Percentiles rank a stretch among this genome's conserved stretches.
These are phyloP conservation scores for Hyphodiscus hymeniophilus DNA, from an alignment of 495 filamentous ascomycete species.

Conservation along the genomic window DNA sequence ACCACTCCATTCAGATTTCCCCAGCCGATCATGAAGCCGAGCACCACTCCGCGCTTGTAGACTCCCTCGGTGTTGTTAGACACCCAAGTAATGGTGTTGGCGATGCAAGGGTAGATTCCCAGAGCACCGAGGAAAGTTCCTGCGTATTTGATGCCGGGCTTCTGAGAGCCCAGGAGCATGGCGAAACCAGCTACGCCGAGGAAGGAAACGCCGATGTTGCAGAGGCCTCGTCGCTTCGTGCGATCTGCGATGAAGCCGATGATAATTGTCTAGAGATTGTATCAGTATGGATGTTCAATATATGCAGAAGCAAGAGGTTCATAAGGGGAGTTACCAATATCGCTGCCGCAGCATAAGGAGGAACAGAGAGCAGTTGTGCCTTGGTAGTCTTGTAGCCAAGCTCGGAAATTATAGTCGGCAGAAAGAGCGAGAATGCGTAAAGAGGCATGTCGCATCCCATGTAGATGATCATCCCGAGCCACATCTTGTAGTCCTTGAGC, in stretches of 20 bases:
- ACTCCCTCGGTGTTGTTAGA: slow-evolving; percentile 88
- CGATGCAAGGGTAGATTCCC: slow-evolving; percentile 85
- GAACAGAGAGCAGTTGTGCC: slow-evolving; percentile 78
- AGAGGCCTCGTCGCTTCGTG: slow-evolving; percentile 67
- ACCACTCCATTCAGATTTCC: slow-evolving; percentile 89
- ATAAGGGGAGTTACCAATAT: slow-evolving; percentile 40
- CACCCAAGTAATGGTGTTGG: slow-evolving; percentile 88
- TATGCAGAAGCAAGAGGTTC: too few species aligned
- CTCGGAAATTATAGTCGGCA: slow-evolving; percentile 74
- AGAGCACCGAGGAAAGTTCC: slow-evolving; percentile 79
- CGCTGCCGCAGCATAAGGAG: slow-evolving; percentile 80
- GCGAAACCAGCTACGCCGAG: slow-evolving; percentile 71
- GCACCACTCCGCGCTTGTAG: slow-evolving; percentile 81
- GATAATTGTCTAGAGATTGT: slow-evolving; percentile 45
- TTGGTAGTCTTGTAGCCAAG: slow-evolving; percentile 63
- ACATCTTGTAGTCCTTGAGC: slow-evolving; percentile 85
- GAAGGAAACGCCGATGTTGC: slow-evolving; percentile 65
- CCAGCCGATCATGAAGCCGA: slow-evolving; percentile 88
- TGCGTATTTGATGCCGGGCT: slow-evolving; percentile 64
- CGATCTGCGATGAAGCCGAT: slow-evolving; percentile 77
- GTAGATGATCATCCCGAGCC: slow-evolving; percentile 64
- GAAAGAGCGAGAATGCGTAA: slow-evolving; percentile 86
- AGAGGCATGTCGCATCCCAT: slow-evolving; percentile 69
- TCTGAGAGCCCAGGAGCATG: slow-evolving; percentile 59
- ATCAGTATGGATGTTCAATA: too few species aligned